Evolutionary conservation across 352 stramenopile genomes (phyloP).

Genomic region (Pythium vanterpoolii): DNA sequence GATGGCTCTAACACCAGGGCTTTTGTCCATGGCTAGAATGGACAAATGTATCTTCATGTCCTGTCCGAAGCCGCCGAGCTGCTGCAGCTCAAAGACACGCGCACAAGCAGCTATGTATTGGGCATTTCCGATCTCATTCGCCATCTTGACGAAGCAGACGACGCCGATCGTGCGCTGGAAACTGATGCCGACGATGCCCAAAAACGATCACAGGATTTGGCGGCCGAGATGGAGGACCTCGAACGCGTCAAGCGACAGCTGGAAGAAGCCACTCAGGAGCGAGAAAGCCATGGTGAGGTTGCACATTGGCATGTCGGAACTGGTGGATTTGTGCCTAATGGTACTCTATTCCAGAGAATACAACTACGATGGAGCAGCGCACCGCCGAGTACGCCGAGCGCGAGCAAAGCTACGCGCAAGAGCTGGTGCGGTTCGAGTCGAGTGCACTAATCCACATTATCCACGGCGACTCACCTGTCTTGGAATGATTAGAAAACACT

Average conservation of each 20-base stretch:
- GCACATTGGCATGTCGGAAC: background rate
- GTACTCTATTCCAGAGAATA: constrained; percentile 30
- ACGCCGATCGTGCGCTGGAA: constrained; percentile 9
- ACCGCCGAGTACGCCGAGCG: constrained; percentile 32
- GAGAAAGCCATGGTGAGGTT: constrained; percentile 32
- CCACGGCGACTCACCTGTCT: background rate
- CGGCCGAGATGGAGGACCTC: constrained; percentile 28
- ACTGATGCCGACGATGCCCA: background rate
- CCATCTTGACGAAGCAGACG: constrained; percentile 14
- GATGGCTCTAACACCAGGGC: background rate
- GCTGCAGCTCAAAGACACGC: constrained; percentile 34
- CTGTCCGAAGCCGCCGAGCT: constrained; percentile 41
- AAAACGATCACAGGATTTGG: constrained; percentile 28
- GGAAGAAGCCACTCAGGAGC: constrained; percentile 26
- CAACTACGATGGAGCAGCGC: constrained; percentile 38
- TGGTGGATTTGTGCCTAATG: background rate
- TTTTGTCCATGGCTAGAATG: constrained; percentile 37
- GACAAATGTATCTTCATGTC: constrained; percentile 42
- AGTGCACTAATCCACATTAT: background rate
- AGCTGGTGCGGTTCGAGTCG: constrained; percentile 29
- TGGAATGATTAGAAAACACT: constrained; percentile 17
- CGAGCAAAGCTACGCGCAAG: constrained; percentile 25
- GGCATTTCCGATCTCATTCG: constrained; percentile 30
- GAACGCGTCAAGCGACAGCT: constrained; percentile 28
- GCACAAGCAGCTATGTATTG: constrained; percentile 35